These are phyloP conservation scores for Nevesoporus exiguus DNA, from an alignment of 768 basidiomycete species.

Conservation along the genomic window DNA sequence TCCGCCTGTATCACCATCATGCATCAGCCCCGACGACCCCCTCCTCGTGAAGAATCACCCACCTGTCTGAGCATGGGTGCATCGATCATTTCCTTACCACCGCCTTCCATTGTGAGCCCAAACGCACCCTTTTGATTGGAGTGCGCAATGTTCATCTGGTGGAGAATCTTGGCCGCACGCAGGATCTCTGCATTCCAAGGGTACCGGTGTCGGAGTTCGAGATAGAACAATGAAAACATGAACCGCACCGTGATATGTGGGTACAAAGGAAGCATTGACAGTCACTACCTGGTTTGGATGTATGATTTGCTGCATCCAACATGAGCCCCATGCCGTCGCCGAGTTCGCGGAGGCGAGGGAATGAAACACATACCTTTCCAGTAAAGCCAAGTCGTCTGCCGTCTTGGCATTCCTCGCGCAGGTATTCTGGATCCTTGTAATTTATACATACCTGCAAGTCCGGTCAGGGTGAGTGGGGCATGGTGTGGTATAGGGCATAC, in stretches of 20 bases:
- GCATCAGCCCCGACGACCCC: not conserved
- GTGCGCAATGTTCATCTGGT: conserved; percentile 59
- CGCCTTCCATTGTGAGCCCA: conserved; percentile 58
- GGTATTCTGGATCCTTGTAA: conserved; percentile 66
- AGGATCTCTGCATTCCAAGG: conserved; percentile 53
- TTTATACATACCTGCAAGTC: conserved; percentile 74
- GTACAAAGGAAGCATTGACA: conserved; percentile 78
- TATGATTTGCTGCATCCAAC: conserved; percentile 75
- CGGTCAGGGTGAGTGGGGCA: not conserved
- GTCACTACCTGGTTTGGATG: conserved; percentile 80
- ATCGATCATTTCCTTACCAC: conserved; percentile 80
- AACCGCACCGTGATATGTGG: conserved; percentile 58
- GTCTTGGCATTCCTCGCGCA: conserved; percentile 75
- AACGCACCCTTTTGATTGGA: conserved; percentile 59
- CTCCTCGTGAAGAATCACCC: not conserved
- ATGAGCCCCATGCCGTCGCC: not conserved
- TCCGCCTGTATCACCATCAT: conserved; percentile 37
- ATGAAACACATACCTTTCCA: conserved; percentile 78
- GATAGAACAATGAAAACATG: not conserved
- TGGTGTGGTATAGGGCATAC: conserved; percentile 39
- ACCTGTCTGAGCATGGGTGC: conserved; percentile 84
- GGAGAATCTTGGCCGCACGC: conserved; percentile 71
- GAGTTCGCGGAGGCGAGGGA: not conserved
- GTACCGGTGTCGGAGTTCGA: not conserved
- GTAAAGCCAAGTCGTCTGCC: conserved; percentile 82